Evolutionary conservation across 305 asterid species (phyloP).

Genomic region (Solanum aculeatissimum): DNA sequence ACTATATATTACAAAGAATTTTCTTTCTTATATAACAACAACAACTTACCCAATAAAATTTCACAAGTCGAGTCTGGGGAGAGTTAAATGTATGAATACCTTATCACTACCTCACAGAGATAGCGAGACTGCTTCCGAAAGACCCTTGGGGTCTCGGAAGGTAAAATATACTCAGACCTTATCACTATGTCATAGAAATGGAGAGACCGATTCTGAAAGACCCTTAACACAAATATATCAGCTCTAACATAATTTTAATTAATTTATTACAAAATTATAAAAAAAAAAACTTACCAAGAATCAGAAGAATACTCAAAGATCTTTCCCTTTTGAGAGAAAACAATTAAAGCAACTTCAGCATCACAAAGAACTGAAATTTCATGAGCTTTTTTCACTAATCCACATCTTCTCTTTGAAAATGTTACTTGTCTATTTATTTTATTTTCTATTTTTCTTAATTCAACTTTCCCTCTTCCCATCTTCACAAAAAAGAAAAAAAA

Average conservation of each 20-base stretch:
- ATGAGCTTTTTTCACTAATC: constrained; percentile 74
- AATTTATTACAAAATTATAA: background rate
- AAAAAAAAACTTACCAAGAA: constrained; percentile 27
- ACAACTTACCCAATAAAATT: too few species aligned
- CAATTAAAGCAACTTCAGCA: constrained; percentile 64
- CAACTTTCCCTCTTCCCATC: constrained; percentile 86
- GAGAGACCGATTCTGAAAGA: too few species aligned
- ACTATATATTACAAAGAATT: background rate
- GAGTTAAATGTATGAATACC: too few species aligned
- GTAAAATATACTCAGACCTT: too few species aligned
- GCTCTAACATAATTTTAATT: background rate
- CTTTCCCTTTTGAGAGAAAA: constrained; percentile 68
- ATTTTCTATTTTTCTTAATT: constrained; percentile 72
- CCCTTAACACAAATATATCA: too few species aligned
- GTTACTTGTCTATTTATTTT: constrained; percentile 79
- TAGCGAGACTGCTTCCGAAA: too few species aligned
- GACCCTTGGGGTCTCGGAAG: too few species aligned
- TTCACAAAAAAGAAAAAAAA: background rate
- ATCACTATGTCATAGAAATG: too few species aligned
- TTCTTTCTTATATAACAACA: too few species aligned
- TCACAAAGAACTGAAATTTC: constrained; percentile 78
- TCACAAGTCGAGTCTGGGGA: too few species aligned
- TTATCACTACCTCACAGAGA: too few species aligned
- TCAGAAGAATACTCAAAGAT: constrained; percentile 71
- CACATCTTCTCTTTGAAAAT: constrained; percentile 69